Base-by-base conservation (phyloP, 129 eudicot genomes). In the Tagetes erecta region DNA sequence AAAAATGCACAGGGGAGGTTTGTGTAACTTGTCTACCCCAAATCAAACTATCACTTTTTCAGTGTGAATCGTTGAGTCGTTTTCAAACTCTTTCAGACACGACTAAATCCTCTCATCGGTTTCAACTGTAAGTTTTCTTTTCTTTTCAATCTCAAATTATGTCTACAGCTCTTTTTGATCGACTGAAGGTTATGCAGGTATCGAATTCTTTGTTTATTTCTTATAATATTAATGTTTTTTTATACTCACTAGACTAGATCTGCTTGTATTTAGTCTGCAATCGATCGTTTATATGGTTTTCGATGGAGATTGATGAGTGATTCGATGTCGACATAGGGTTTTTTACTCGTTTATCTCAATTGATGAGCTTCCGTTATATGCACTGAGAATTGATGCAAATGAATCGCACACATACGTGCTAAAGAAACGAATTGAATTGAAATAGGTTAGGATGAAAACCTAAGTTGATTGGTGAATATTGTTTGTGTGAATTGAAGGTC, bases 61-160 rank as follows among this genome's bases (percentile, higher is more conserved):
- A 65, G 7, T 8, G 62, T 55, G 36, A 51, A 35, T 47, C 51
- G 38, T 20, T 20, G 27, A 20, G 27, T 20, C 27, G 27, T 20
- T 20, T 20, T 20, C 27, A 20, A 20, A 20, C 27, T 20, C 27
- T 20, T 74, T 63, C 47, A 59, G 9, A 50, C 57, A 11, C 47
- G 27, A 71, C 49, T 46, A 45, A 30, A 47, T 37, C 47, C 72
- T 40, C 44, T 75, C 80, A 13, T 67, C 65, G 40, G 35, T 20
- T 65, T 39, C 57, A 52, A 67, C 72, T 39, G 80, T 76, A 66
- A 76, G 80, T 67, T 40, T 75, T 53, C 56, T 27, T 36, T 38
- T 11, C 70, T 67, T 31, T 7, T 52, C 64, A 53, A 8, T 60
- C 51, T 27, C 14, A n/a, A 42, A n/a, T 64, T 27, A 9, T n/a